A percentile compares a stretch with the other conserved stretches of the same genome.
phyloP scores from a whole-genome alignment of 2,329 filamentous ascomycete species.

The Paecilomyces niveus region DNA sequence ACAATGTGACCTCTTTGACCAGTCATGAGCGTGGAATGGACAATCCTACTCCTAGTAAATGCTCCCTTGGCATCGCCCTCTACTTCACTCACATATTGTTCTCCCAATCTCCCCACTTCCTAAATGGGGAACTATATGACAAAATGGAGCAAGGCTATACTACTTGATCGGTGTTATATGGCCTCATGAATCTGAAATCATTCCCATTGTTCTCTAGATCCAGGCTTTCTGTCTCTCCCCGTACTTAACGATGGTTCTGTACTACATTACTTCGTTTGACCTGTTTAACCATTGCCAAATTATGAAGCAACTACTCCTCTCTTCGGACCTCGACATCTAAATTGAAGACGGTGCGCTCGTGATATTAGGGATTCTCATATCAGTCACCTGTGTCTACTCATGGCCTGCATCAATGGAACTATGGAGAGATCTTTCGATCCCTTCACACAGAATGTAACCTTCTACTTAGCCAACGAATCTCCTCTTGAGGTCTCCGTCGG shows the following conservation, averaged over 20 bases:
- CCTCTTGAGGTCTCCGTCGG: constrained; percentile 35
- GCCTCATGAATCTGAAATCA: neutral
- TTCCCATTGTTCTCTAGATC: neutral
- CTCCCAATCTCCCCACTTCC: neutral
- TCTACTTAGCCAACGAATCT: constrained; percentile 40
- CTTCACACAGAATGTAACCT: constrained; percentile 44
- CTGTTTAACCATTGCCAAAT: neutral
- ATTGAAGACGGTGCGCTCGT: neutral
- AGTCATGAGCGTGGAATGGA: neutral
- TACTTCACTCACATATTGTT: neutral
- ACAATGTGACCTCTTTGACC: neutral
- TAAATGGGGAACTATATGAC: neutral
- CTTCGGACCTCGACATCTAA: neutral
- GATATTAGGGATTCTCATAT: neutral
- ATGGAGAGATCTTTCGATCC: constrained; percentile 38
- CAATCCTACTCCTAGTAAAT: neutral
- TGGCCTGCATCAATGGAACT: neutral
- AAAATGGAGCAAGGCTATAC: neutral
- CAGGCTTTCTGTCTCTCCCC: neutral
- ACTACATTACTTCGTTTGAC: neutral
- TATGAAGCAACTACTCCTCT: neutral
- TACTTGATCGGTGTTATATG: neutral
- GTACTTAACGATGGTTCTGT: neutral
- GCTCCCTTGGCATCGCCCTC: neutral
- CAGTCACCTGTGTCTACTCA: neutral